A percentile compares a stretch with the other conserved stretches of the same genome.
phyloP scores from a whole-genome alignment of 2,329 filamentous ascomycete species.

The Colletotrichum lentis region DNA sequence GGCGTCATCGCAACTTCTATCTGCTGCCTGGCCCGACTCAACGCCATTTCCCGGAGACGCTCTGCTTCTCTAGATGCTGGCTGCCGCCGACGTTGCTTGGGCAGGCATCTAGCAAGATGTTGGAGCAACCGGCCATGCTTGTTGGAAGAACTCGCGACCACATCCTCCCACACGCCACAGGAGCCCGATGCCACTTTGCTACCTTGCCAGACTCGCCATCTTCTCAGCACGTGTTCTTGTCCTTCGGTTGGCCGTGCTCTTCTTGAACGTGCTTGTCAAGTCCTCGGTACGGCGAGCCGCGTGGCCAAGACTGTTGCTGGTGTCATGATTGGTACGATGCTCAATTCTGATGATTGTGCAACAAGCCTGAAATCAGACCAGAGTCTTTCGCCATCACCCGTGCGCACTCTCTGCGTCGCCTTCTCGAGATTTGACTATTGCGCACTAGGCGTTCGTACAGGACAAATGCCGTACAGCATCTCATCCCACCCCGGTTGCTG shows the following conservation, averaged over 20 bases:
- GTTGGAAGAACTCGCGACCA: constrained; percentile 4
- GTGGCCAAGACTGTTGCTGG: not conserved
- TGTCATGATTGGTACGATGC: constrained; percentile 8
- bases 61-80: constrained; percentile 2
- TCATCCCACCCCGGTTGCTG: constrained; percentile 31
- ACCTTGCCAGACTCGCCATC: not conserved
- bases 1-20: constrained; percentile 5
- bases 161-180: not conserved
- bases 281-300: not conserved
- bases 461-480: constrained; percentile 5
- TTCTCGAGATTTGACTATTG: constrained; percentile 1
- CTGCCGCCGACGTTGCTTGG: constrained; percentile 1
- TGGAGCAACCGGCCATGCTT: not conserved
- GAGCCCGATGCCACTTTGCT: not conserved
- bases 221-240: not conserved
- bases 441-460: too few relatives aligned
- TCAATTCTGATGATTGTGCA: constrained; percentile 26
- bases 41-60: constrained; percentile 17
- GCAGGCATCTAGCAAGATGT: not conserved
- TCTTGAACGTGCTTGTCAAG: not conserved
- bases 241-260: not conserved
- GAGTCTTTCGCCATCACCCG: constrained; percentile 20
- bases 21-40: constrained; percentile 27
- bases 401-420: constrained; percentile 17
- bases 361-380: constrained; percentile 22